Base-by-base conservation (phyloP, 768 basidiomycete genomes). In the Russula compacta region DNA sequence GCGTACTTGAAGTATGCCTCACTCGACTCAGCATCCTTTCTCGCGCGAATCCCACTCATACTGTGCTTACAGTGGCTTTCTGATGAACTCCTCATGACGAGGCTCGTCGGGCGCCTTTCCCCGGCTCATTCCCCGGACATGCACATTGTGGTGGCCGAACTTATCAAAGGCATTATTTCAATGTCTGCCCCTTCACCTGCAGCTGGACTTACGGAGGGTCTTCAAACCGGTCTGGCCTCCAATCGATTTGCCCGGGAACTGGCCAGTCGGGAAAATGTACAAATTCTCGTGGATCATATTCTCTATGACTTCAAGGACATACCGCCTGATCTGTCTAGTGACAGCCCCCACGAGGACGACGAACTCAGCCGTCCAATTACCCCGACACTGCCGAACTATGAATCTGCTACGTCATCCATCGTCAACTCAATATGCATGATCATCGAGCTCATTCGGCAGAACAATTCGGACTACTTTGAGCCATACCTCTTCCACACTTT, bases 401-500 rank as follows among this genome's bases (percentile, higher is more conserved):
- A 73, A 76, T 84, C 68, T 66, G 73, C 82, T 8, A 80, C 81
- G 1, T 97, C 94, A 11, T 91, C 92, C 7, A 85, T 98, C 56
- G 80, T 89, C 32, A 84, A 93, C 64, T 86, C 91, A 11, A 89
- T 95, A 66, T 86, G 87, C 46, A 85, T 98, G 68, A 78, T 98
- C 62, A 88, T 95, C 65, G 95, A 98, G 71, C 80, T 97, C 43
- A 97, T 98, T 66, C 83, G 95, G 55, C 94, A 98, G 71, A 98
- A 98, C 73, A 98, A 98, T 72, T 95, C 95, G 42, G 95, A 99
- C 72, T 98, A 94, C 70, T 95, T 97, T 69, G 97, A 99, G 74
- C 95, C 95, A 5, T 95, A 94, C 72, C 80, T 98, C 12, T 98
- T 97, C 74, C 95, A 97, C 69, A 93, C 91, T 1, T 75, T 97